Base-by-base conservation (phyloP, 23 red algal species). In the Pyropia haitanensis region DNA sequence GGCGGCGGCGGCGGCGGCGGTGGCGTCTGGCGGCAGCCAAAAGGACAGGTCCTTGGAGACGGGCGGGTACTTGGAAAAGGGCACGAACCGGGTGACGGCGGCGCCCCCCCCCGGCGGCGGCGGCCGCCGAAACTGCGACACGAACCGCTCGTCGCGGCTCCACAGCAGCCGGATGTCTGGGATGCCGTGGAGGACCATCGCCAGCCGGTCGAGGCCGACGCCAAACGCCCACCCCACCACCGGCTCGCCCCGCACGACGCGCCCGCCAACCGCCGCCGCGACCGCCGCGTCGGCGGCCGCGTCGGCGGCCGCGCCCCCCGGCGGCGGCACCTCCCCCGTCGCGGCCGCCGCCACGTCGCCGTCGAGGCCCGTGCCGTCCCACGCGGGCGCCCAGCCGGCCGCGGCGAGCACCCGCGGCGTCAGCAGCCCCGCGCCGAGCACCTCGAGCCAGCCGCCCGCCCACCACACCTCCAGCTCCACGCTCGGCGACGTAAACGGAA, bases 121-220 rank as follows among this genome's bases (percentile, higher is more conserved):
- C 30, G 30, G 30, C 2, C 39, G 39, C 18, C 58, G 68, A 63
- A 90, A 98, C 75, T 98, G 94, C 12, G 9, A 24, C 19, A 63
- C 22, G 32, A 98, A 86, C 13, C 94, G 85, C 48, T 77, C 60
- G 67, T 98, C 85, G 20, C 78, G 24, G n/a, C 70, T 79, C 94
- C 94, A 98, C 53, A 98, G 91, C 63, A 98, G 71, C 31, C 94
- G 34, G 57, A 98, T 98, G 65, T 98, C 94, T 1, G 94, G 94
- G 8, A 98, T 67, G 20, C 67, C 79, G 44, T 91, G 91, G 32
- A 98, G 68, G 18, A 98, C 94, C 94, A 98, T 98, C 3, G 94
- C 94, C 53, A 98, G 76, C 27, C 94, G 62, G 55, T 98, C 94
- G 20, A 98, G 77, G 18, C 94, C 94, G 20, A 98, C 39, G 4